Evolutionary conservation across 2,329 filamentous ascomycete genomes (phyloP).

Genomic region (Fusarium sp.): DNA sequence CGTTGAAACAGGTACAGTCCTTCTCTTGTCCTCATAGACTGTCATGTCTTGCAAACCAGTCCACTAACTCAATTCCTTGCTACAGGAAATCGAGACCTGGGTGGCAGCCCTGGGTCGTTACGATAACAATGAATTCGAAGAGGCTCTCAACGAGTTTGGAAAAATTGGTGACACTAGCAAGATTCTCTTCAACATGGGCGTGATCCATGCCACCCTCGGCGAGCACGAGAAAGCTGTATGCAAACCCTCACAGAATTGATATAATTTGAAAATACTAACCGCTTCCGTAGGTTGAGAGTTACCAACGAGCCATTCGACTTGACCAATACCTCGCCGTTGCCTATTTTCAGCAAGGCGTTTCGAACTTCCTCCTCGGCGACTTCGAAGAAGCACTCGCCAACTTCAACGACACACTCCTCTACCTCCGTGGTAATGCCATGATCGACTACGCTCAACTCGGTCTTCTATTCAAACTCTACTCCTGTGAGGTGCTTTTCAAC

Average conservation of each 20-base stretch:
- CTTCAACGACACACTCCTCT: constrained; percentile 97
- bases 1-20: constrained; percentile 69
- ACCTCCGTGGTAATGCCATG: constrained; percentile 93
- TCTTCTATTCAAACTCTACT: constrained; percentile 95
- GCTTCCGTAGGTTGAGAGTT: constrained; percentile 82
- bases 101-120: constrained; percentile 90
- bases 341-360: constrained; percentile 98
- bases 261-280: constrained; percentile 32
- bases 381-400: constrained; percentile 98
- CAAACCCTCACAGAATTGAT: constrained; percentile 34
- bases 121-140: constrained; percentile 97
- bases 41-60: constrained; percentile 14
- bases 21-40: not conserved
- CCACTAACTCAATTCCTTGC: constrained; percentile 30
- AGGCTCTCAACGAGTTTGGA: constrained; percentile 85
- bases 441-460: constrained; percentile 98
- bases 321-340: constrained; percentile 97
- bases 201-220: constrained; percentile 95
- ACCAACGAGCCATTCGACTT: constrained; percentile 88
- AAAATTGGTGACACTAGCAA: constrained; percentile 95
- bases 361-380: constrained; percentile 95
- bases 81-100: constrained; percentile 98
- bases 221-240: constrained; percentile 95
- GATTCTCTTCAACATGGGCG: constrained; percentile 98
- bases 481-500: constrained; percentile 98